phyloP scores from a whole-genome alignment of 768 basidiomycete genomes.

The Stropharia rugosoannulata region DNA sequence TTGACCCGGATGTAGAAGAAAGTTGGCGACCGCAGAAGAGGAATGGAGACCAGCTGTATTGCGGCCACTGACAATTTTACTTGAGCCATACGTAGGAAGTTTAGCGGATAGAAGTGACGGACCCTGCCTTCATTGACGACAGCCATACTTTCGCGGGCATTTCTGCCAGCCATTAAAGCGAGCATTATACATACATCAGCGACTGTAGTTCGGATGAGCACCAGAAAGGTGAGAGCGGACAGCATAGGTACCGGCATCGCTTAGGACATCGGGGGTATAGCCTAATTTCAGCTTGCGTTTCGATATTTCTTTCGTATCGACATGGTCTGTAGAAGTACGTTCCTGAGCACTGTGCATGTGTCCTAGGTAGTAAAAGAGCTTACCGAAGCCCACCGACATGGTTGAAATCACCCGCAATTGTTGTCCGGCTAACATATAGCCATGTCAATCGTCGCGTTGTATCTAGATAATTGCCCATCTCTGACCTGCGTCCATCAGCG shows the following conservation, averaged over 20 bases:
- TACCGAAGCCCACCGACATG: slow-evolving; percentile 89
- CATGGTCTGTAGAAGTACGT: slow-evolving; percentile 61
- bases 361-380: slow-evolving; percentile 12
- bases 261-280: slow-evolving; percentile 92
- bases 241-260: slow-evolving; percentile 69
- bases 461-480: neutral
- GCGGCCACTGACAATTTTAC: slow-evolving; percentile 63
- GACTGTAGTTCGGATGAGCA: slow-evolving; percentile 42
- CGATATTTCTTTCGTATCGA: slow-evolving; percentile 60
- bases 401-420: slow-evolving; percentile 84
- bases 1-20: slow-evolving; percentile 46
- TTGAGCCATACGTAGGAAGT: neutral
- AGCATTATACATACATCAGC: slow-evolving; percentile 92
- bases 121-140: slow-evolving; percentile 74
- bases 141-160: slow-evolving; percentile 59
- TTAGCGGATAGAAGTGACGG: slow-evolving; percentile 18
- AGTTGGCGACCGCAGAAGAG: slow-evolving; percentile 82
- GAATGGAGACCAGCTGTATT: slow-evolving; percentile 79
- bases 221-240: neutral
- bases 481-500: slow-evolving; percentile 62
- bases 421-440: slow-evolving; percentile 58
- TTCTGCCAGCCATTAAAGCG: slow-evolving; percentile 89
- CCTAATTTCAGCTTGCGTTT: slow-evolving; percentile 71
- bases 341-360: neutral
- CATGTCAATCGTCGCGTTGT: neutral